Evolutionary conservation across 495 filamentous ascomycete species (phyloP).

Genomic region (Penicillium dipodomyicola): DNA sequence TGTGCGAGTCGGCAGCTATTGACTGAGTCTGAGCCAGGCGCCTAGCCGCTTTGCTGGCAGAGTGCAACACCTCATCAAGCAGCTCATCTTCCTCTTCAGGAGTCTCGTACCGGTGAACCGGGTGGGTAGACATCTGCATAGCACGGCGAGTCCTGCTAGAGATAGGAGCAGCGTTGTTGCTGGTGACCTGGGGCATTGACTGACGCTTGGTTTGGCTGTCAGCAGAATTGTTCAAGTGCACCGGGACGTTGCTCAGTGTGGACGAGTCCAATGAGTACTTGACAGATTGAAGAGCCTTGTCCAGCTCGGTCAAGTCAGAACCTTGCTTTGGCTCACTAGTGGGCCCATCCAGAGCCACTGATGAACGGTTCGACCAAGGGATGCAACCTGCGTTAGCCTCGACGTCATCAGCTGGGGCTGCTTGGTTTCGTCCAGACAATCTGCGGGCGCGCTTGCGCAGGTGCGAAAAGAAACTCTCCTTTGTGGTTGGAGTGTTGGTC

Average conservation of each 20-base stretch:
- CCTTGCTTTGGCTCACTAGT: slow-evolving; percentile 52
- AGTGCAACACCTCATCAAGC: slow-evolving; percentile 74
- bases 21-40: slow-evolving; percentile 51
- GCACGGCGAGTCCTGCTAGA: slow-evolving; percentile 83
- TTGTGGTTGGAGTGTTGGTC: slow-evolving; percentile 60
- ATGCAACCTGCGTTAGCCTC: slow-evolving; percentile 90
- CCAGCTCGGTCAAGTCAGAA: slow-evolving; percentile 58
- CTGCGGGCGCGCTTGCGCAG: slow-evolving; percentile 89
- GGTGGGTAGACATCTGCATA: slow-evolving; percentile 70
- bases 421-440: slow-evolving; percentile 85
- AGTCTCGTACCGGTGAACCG: slow-evolving; percentile 80
- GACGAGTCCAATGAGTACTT: slow-evolving; percentile 61
- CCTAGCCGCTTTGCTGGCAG: slow-evolving; percentile 55
- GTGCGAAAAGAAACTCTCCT: slow-evolving; percentile 97
- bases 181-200: slow-evolving; percentile 67
- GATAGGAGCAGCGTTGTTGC: slow-evolving; percentile 58
- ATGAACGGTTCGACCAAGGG: slow-evolving; percentile 84
- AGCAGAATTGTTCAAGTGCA: slow-evolving; percentile 43
- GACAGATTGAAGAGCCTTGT: slow-evolving; percentile 73
- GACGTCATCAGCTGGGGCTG: slow-evolving; percentile 74
- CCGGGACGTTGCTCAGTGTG: slow-evolving; percentile 48
- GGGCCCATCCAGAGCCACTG: slow-evolving; percentile 72
- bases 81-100: slow-evolving; percentile 97
- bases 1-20: slow-evolving; percentile 38
- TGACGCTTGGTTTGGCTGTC: slow-evolving; percentile 63